Evolutionary conservation across 1,284 basidiomycete genomes (phyloP).

Genomic region (Trichosporon asahii): DNA sequence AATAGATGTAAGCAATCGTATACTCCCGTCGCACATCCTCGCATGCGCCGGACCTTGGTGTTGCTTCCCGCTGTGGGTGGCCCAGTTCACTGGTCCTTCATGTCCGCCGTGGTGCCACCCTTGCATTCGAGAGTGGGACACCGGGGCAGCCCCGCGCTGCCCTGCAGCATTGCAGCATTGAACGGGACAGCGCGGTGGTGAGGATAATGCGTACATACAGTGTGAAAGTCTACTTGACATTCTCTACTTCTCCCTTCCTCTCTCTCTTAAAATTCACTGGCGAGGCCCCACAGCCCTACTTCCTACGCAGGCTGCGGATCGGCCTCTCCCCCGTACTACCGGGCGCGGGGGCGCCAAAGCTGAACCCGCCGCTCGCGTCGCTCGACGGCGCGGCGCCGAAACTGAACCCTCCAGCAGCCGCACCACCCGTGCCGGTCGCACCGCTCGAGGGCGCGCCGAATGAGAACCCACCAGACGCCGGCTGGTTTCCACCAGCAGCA

Average conservation of each 20-base stretch:
- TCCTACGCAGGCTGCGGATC: background rate
- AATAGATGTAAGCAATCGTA: slow-evolving; percentile 2
- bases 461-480: slow-evolving; percentile 1
- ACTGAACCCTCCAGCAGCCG: background rate
- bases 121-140: background rate
- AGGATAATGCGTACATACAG: slow-evolving; percentile 6
- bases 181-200: background rate
- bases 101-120: background rate
- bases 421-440: background rate
- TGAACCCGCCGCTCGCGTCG: slow-evolving; percentile 3
- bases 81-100: background rate
- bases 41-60: slow-evolving; percentile 1
- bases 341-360: slow-evolving; percentile 3
- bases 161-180: no score
- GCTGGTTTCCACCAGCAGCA: no score
- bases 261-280: background rate
- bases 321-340: background rate
- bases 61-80: background rate
- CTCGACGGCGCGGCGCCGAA: slow-evolving; percentile 9
- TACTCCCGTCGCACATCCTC: slow-evolving; percentile 1
- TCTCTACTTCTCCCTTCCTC: background rate
- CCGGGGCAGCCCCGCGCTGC: background rate
- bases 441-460: slow-evolving; percentile 1
- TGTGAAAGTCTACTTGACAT: background rate
- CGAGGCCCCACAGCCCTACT: background rate